phyloP scores from a whole-genome alignment of 352 stramenopile species.

The Globisporangium nodosum region DNA sequence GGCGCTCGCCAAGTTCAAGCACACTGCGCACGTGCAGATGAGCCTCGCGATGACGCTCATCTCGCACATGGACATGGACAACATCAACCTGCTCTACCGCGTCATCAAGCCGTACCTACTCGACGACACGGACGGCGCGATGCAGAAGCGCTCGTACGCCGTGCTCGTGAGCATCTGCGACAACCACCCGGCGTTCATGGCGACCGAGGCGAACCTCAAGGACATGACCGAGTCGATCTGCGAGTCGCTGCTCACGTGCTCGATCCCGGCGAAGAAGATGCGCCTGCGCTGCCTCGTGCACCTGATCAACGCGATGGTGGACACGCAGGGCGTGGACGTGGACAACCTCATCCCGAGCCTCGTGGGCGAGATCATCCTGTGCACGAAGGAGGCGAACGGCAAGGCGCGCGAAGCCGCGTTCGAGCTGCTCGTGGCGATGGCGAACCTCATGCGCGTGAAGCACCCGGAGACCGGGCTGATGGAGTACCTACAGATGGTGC shows the following conservation, averaged over 20 bases:
- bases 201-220: conserved; percentile 72
- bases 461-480: conserved; percentile 65
- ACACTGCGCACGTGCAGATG: conserved; percentile 69
- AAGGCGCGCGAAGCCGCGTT: conserved; percentile 89
- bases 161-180: conserved; percentile 86
- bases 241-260: conserved; percentile 92
- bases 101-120: conserved; percentile 87
- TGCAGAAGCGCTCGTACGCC: conserved; percentile 88
- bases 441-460: conserved; percentile 60
- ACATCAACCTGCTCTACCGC: conserved; percentile 75
- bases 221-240: conserved; percentile 93
- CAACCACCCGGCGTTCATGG: conserved; percentile 74
- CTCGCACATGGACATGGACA: conserved; percentile 70
- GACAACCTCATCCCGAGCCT: conserved; percentile 88
- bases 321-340: conserved; percentile 68
- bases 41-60: conserved; percentile 75
- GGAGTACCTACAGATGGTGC: conserved; percentile 91
- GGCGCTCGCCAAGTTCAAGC: conserved; percentile 46
- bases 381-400: conserved; percentile 95
- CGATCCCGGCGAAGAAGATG: conserved; percentile 94
- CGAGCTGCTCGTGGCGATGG: conserved; percentile 82
- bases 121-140: conserved; percentile 76
- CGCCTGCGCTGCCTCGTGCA: conserved; percentile 88
- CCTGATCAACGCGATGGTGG: conserved; percentile 70
- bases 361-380: conserved; percentile 95